Conservation (phyloP, 495 filamentous ascomycete species). For the Penicillium waksmanii region DNA sequence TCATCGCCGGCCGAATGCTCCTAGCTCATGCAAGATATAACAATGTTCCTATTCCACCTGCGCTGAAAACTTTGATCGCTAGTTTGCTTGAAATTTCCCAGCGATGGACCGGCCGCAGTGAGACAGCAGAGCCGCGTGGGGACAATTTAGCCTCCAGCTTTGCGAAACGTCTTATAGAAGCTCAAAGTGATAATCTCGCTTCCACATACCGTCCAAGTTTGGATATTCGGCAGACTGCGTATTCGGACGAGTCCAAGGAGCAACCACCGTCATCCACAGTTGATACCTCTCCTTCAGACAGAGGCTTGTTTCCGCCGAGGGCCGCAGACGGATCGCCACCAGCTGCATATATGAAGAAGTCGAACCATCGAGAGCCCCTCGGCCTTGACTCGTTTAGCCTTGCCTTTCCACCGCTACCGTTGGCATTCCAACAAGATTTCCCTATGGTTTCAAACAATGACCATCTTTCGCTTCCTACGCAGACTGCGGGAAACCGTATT, state of each 20-base stretch:
- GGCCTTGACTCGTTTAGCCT: conserved; percentile 30
- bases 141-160: conserved; percentile 41
- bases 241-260: conserved; percentile 32
- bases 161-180: conserved; percentile 33
- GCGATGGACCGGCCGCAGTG: conserved; percentile 26
- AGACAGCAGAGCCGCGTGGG: conserved; percentile 2
- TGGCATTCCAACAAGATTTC: conserved; percentile 35
- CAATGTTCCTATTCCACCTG: conserved; percentile 19
- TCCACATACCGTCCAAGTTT: conserved; percentile 19
- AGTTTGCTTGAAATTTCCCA: conserved; percentile 27
- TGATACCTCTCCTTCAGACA: not conserved
- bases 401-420: conserved; percentile 41
- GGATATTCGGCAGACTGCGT: conserved; percentile 41
- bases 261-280: conserved; percentile 1
- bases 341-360: conserved; percentile 8
- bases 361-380: conserved; percentile 17
- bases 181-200: conserved; percentile 25
- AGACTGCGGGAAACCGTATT: not conserved
- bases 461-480: conserved; percentile 6
- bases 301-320: not conserved
- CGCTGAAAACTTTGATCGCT: conserved; percentile 3
- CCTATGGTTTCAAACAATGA: conserved; percentile 8
- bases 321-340: not conserved
- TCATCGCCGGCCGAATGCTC: conserved; percentile 37
- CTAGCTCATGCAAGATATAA: conserved; percentile 35